phyloP scores from a whole-genome alignment of 768 basidiomycete species.

The Podaxis mareebaensis region DNA sequence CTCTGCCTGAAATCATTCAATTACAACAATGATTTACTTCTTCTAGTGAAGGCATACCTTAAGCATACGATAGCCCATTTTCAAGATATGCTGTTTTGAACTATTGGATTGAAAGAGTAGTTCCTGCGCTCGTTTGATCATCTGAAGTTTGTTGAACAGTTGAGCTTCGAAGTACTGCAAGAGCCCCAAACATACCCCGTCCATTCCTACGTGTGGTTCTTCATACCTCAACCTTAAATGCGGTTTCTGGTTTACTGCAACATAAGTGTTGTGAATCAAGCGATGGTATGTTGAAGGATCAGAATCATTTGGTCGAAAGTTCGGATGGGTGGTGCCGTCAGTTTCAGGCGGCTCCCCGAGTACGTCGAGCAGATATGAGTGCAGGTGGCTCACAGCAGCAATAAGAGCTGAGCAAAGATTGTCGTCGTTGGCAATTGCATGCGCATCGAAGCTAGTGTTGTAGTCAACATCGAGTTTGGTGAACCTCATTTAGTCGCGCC shows the following conservation, averaged over 20 bases:
- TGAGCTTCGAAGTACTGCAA: neutral
- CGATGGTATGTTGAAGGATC: constrained; percentile 31
- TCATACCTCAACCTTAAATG: constrained; percentile 1
- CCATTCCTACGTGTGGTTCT: constrained; percentile 9
- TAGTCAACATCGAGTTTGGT: neutral
- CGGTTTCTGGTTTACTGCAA: constrained; percentile 1
- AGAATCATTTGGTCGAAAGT: constrained; percentile 20
- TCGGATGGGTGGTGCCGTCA: neutral
- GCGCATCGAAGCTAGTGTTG: neutral
- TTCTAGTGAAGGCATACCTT: constrained; percentile 19
- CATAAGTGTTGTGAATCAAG: constrained; percentile 23
- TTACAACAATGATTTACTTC: neutral
- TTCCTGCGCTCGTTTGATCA: constrained; percentile 63
- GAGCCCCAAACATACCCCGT: constrained; percentile 31
- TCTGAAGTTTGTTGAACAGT: constrained; percentile 32
- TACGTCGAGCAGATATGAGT: constrained; percentile 39
- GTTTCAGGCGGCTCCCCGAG: constrained; percentile 23
- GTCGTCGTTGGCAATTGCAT: constrained; percentile 24
- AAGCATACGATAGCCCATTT: constrained; percentile 64
- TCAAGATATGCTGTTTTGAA: constrained; percentile 56
- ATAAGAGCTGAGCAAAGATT: constrained; percentile 47
- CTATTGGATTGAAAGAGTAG: constrained; percentile 46
- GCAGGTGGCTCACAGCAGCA: constrained; percentile 36
- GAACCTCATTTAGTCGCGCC: no score
- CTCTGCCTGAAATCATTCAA: neutral